Evolutionary conservation across 805 yeast genomes (phyloP).

Genomic region (Metschnikowia santaceciliae): DNA sequence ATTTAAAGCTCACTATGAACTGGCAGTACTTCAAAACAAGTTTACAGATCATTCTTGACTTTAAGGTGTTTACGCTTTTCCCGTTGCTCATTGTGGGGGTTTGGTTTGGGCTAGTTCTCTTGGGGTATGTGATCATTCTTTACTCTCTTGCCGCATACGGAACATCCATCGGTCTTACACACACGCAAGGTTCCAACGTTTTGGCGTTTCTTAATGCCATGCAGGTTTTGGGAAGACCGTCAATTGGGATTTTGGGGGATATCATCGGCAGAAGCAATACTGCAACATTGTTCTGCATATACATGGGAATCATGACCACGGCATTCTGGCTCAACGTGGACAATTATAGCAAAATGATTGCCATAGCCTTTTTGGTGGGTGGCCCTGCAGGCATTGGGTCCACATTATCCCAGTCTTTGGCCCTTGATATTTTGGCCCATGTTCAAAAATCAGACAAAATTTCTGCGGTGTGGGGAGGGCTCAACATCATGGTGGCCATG

Average conservation of each 20-base stretch:
- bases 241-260: conserved; percentile 47
- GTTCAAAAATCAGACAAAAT: conserved; percentile 18
- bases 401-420: conserved; percentile 19
- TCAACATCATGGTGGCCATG: conserved; percentile 30
- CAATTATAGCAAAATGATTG: conserved; percentile 28
- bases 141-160: conserved; percentile 40
- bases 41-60: conserved; percentile 35
- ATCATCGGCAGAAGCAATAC: conserved; percentile 44
- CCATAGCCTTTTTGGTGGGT: conserved; percentile 29
- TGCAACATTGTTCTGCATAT: conserved; percentile 19
- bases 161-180: conserved; percentile 41
- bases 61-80: conserved; percentile 22
- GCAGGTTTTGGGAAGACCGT: conserved; percentile 48
- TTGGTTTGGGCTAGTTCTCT: conserved; percentile 36
- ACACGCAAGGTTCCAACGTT: conserved; percentile 28
- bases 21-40: conserved; percentile 19
- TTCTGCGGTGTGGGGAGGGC: conserved; percentile 39
- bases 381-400: conserved; percentile 28
- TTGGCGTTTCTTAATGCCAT: conserved; percentile 38
- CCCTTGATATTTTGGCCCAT: conserved; percentile 16
- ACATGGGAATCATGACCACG: conserved; percentile 24
- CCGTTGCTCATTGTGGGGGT: conserved; percentile 23
- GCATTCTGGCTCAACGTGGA: conserved; percentile 40
- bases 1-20: conserved; percentile 22
- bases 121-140: conserved; percentile 35